Conservation (phyloP, 2,329 filamentous ascomycete species). For the Epichloe uncinata region DNA sequence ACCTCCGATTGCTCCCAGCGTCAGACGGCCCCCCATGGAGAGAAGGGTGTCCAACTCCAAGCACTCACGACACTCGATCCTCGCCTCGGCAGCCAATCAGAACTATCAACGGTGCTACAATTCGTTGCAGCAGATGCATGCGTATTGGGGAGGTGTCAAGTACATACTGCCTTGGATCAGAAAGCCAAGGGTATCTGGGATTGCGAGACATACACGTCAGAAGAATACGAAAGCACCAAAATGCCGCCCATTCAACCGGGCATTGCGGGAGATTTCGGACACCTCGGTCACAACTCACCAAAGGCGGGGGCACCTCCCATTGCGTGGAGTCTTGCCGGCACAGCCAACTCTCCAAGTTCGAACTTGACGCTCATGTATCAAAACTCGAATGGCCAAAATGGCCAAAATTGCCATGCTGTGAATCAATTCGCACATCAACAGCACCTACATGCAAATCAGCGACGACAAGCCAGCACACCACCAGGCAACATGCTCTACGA, state of each 20-base stretch:
- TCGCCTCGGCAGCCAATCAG: slow-evolving; percentile 70
- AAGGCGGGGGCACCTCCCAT: slow-evolving; percentile 37
- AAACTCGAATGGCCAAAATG: slow-evolving; percentile 20
- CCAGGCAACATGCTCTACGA: slow-evolving; percentile 49
- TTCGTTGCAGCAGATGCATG: slow-evolving; percentile 65
- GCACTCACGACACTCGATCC: slow-evolving; percentile 54
- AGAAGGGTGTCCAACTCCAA: slow-evolving; percentile 18
- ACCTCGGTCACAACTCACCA: slow-evolving; percentile 32
- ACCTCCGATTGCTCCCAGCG: slow-evolving; percentile 22
- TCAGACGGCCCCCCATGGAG: slow-evolving; percentile 6
- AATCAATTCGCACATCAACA: slow-evolving; percentile 2
- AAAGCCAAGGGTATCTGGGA: slow-evolving; percentile 81
- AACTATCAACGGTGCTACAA: slow-evolving; percentile 84
- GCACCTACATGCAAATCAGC: slow-evolving; percentile 3
- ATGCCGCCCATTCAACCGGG: slow-evolving; percentile 26
- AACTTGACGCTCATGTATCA: slow-evolving; percentile 74
- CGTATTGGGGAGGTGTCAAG: slow-evolving; percentile 75
- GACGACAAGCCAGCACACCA: slow-evolving; percentile 30
- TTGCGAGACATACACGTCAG: slow-evolving; percentile 50
- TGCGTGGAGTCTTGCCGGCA: slow-evolving; percentile 79
- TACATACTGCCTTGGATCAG: slow-evolving; percentile 79
- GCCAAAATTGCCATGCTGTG: slow-evolving; percentile 1
- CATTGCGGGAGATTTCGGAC: slow-evolving; percentile 27
- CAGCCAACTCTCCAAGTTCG: slow-evolving; percentile 72
- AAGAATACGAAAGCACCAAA: slow-evolving; percentile 66